Evolutionary conservation across 2,329 filamentous ascomycete species (phyloP), one percentile per base, ranked within the genome.

Genomic region (Ramichloridium luteum): DNA sequence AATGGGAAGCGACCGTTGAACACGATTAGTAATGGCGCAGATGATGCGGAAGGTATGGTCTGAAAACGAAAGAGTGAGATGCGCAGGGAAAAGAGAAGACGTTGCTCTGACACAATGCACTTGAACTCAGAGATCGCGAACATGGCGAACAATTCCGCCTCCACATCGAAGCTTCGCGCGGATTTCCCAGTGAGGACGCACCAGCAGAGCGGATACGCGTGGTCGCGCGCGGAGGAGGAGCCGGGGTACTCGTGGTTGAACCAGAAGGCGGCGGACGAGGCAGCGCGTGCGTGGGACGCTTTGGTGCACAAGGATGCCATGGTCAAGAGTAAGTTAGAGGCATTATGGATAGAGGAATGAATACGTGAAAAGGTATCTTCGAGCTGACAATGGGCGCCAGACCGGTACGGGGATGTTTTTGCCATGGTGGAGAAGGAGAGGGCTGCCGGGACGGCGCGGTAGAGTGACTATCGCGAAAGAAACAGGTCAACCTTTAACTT

Each of bases 251-350:
- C 56, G 6, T 75, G 69, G 68, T 61, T 60, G 42, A 70, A 61
- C 39, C 70, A 67, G 50, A 72, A 71, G 45, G 65, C 68, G 4
- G 51, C 64, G 38, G 71, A 74, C 37, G 72, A 75, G 33, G 66
- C 60, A 41, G 55, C 62, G 26, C 57, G 66, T 15, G 65, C 63
- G 12, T 59, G 61, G 58, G 62, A 65, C 16, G 47, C 45, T 39
- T 43, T 75, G 28, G 46, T 70, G 29, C 68, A 75, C 47, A 60
- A 59, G 43, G 61, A 68, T 13, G 25, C 20, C 3, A 45, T 45
- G 38, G 38, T 57, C n/a, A 43, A 44, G 33, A 47, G 54, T 56
- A 37, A 37, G 51, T 45, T n/a, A 16, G 6, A 25, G 14, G 11
- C 2, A 1, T n/a, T n/a, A 9, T 9, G 11, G 15, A 30, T n/a